Evolutionary conservation across 2,329 filamentous ascomycete species (phyloP), one percentile per base, ranked within the genome.

Genomic region (Macrophomina phaseolina): DNA sequence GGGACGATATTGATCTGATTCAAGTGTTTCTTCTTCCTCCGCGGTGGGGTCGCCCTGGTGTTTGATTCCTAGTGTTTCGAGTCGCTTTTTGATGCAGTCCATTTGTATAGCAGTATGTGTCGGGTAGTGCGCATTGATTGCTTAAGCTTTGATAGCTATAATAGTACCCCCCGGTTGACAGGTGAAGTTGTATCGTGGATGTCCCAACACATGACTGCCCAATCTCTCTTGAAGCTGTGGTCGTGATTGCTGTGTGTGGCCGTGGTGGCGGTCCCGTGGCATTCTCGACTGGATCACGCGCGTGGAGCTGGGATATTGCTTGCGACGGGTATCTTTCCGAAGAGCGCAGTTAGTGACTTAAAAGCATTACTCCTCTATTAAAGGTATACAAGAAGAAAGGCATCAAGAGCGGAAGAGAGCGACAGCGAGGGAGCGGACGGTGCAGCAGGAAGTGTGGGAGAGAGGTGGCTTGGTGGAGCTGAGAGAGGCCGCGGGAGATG

Each of bases 161-260:
- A 34, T 16, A 48, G 53, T 9, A n/a, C 42, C 45, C 45, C 45
- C 56, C 56, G 56, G 28, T 58, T 45, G 23, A 34, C 11, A 45
- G 28, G 38, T 58, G 38, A 58, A 32, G 52, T 32, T 32, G 42
- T 61, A 34, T 61, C 42, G n/a, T 36, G 56, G 23, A 46, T 36
- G 30, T 61, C 42, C 40, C 56, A 61, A 61, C 30, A 48, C 56
- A 61, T 61, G 56, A 61, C 56, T 48, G 56, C 42, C 45, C 56
- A 48, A 48, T 32, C 34, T 14, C 11, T 18, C 12, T n/a, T 23
- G 56, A 5, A 14, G 28, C 23, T 14, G 14, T 12, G 40, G 42
- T 23, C 23, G 56, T 61, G 28, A 14, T 30, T 23, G 23, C 23
- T 5, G 14, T 36, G 9, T 5, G 38, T 45, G 38, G 11, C 30